A percentile compares a stretch with the other conserved stretches of the same genome.
Conservation (phyloP, 176 grass and related monocot genomes). For the Aegilops umbellulata region DNA sequence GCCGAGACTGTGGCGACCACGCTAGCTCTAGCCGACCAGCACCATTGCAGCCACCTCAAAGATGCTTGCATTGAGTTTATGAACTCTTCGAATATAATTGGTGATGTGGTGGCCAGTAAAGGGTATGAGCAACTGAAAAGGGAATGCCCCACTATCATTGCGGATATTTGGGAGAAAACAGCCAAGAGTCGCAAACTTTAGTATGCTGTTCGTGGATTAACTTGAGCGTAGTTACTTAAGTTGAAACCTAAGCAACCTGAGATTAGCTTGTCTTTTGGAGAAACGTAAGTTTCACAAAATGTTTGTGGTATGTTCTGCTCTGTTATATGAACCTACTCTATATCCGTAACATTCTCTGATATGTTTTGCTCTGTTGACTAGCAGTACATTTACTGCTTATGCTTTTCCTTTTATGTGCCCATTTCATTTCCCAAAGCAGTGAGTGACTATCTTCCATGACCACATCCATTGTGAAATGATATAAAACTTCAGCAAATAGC, state of each 20-base stretch:
- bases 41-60: neutral
- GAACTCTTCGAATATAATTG: neutral
- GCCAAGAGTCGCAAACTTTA: neutral
- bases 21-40: neutral
- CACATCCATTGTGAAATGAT: neutral
- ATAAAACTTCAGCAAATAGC: neutral
- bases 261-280: neutral
- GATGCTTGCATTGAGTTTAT: conserved; percentile 1
- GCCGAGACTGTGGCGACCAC: neutral
- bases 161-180: neutral
- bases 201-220: neutral
- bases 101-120: neutral
- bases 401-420: neutral
- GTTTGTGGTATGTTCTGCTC: neutral
- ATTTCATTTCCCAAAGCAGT: neutral
- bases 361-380: neutral
- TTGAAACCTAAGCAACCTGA: neutral
- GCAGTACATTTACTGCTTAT: neutral
- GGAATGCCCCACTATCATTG: neutral
- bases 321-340: neutral
- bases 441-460: neutral
- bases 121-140: neutral
- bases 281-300: neutral
- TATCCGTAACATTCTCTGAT: neutral
- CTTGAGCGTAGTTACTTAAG: neutral